Evolutionary conservation across 768 basidiomycete species (phyloP).

Genomic region (Peribolospora kevripleyi): DNA sequence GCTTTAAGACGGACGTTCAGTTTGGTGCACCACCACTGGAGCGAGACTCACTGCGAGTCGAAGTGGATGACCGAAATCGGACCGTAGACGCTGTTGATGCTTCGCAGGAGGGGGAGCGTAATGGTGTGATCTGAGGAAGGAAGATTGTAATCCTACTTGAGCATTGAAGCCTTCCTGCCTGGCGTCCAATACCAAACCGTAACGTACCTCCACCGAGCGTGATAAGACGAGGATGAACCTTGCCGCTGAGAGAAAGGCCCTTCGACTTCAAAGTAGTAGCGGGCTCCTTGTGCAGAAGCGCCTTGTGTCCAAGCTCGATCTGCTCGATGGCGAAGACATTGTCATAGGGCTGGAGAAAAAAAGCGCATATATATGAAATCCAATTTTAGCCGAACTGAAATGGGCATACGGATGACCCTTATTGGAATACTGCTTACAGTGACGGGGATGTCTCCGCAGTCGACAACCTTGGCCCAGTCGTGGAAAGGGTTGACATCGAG

Average conservation of each 20-base stretch:
- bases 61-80: conserved; percentile 7
- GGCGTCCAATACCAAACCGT: no score
- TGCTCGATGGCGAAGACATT: conserved; percentile 3
- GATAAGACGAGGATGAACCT: conserved; percentile 3
- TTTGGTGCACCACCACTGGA: no score
- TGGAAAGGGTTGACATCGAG: neutral
- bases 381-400: no score
- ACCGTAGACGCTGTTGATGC: conserved; percentile 9
- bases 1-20: neutral
- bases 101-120: conserved; percentile 9
- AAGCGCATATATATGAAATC: neutral
- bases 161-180: no score
- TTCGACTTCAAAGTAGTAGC: neutral
- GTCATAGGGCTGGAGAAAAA: conserved; percentile 4
- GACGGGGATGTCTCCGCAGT: conserved; percentile 2
- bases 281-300: neutral
- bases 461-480: neutral
- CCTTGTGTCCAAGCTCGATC: conserved; percentile 3
- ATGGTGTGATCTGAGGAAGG: conserved; percentile 4
- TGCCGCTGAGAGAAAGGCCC: neutral
- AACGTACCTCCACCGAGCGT: neutral
- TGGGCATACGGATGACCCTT: no score
- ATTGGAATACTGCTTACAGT: neutral
- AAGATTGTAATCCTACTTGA: neutral
- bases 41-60: no score